Conservation (phyloP, 495 filamentous ascomycete genomes). For the Lasiosphaeriaceae sp. region DNA sequence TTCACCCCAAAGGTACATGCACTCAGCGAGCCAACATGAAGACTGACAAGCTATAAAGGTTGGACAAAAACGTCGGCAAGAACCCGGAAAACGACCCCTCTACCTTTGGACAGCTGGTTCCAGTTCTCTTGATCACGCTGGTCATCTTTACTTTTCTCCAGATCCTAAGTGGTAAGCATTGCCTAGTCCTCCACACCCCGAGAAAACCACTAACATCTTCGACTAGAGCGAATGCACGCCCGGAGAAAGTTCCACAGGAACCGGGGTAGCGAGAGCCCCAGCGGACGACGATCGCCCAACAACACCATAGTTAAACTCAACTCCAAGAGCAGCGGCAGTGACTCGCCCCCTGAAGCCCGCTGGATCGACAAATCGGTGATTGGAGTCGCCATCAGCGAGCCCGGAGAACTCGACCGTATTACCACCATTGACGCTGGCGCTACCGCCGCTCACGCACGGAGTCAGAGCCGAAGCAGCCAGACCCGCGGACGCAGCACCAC, state of each 20-base stretch:
- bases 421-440: background rate
- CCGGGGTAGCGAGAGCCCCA: too few species aligned
- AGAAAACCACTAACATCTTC: background rate
- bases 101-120: constrained; percentile 36
- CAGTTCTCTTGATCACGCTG: constrained; percentile 27
- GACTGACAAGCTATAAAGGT: background rate
- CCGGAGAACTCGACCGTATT: background rate
- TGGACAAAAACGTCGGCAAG: background rate
- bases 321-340: background rate
- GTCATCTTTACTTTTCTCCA: constrained; percentile 33
- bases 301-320: background rate
- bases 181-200: background rate
- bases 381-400: background rate
- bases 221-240: background rate
- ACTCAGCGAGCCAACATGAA: too few species aligned
- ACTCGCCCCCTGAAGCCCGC: background rate
- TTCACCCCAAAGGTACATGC: background rate
- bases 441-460: background rate
- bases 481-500: background rate
- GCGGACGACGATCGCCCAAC: background rate
- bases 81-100: constrained; percentile 31
- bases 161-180: constrained; percentile 26
- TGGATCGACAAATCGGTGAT: background rate
- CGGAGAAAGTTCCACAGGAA: too few species aligned
- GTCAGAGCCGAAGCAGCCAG: background rate